Base-by-base conservation (phyloP, 352 stramenopile genomes). In the Hyaloperonospora brassicae region DNA sequence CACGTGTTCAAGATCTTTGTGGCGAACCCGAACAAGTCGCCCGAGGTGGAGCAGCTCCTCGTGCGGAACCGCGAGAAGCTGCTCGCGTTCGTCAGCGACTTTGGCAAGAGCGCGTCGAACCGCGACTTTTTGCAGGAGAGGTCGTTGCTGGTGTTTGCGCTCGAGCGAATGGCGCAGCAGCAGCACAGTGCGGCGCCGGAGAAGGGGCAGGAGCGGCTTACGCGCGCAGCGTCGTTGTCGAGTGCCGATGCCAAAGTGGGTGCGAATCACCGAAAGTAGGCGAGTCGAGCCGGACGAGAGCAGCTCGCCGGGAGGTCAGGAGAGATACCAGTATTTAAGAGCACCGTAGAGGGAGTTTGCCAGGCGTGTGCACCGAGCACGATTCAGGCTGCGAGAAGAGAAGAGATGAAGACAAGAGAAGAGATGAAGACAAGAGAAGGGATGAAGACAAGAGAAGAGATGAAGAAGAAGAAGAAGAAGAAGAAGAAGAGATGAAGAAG, bases 1-100 rank as follows among this genome's bases (percentile, higher is more conserved):
- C 75, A 93, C 53, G 75, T 93, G 43, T 93, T 93, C 56, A 93
- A 93, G 62, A 89, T 93, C 57, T 93, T 93, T 52, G 81, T 93
- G 36, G 83, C 80, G 8, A 93, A 93, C 53, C 83, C 83, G 34
- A 84, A 85, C 62, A 93, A 91, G 48, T 86, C 80, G 41, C 34
- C 35, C 9, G 80, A 89, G 49, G 74, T 93, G 22, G 74, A 86
- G 63, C 70, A 86, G 54, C 56, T 90, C 10, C 65, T 93, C 46
- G 52, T 84, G 27, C 76, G 74, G 12, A 93, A 93, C 57, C 66
- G 64, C 10, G 77, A 91, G 22, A 93, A 91, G 63, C 64, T 93
- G 24, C 43, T 90, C 34, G 55, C 76, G 17, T 93, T 87, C 45
- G 75, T 93, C 34, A 74, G 63, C 48, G 75, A 87, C 22, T 90